Percentiles rank a stretch among this genome's conserved stretches.
These are phyloP conservation scores for Marasmius tenuissimus DNA, from an alignment of 1,284 basidiomycete species.

Conservation along the genomic window DNA sequence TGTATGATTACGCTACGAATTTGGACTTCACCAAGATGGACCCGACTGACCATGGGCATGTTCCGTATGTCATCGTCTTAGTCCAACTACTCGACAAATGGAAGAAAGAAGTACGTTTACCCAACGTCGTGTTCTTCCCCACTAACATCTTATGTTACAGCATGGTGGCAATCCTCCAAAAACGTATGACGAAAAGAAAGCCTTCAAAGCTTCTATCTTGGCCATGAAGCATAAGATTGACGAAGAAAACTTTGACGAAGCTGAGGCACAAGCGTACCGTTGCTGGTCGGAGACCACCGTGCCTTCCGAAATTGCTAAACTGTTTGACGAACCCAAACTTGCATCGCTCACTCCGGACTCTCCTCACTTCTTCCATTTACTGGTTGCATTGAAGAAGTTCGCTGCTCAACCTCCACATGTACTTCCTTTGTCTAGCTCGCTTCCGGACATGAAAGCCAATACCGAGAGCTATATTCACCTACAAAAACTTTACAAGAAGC, in stretches of 20 bases:
- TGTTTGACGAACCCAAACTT: slow-evolving; percentile 67
- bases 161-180: slow-evolving; percentile 67
- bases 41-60: slow-evolving; percentile 81
- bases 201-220: slow-evolving; percentile 70
- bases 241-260: slow-evolving; percentile 97
- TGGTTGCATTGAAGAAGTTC: slow-evolving; percentile 74
- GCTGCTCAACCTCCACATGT: slow-evolving; percentile 46
- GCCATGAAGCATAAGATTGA: slow-evolving; percentile 72
- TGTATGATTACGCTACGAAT: slow-evolving; percentile 70
- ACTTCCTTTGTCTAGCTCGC: slow-evolving; percentile 56
- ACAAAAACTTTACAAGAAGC: slow-evolving; percentile 74
- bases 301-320: slow-evolving; percentile 61
- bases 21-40: slow-evolving; percentile 80
- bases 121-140: neutral
- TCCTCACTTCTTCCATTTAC: slow-evolving; percentile 83
- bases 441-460: slow-evolving; percentile 97
- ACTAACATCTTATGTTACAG: slow-evolving; percentile 30
- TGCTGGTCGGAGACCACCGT: slow-evolving; percentile 70
- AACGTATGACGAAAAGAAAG: slow-evolving; percentile 69
- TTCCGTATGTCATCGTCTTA: slow-evolving; percentile 86
- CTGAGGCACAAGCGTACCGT: slow-evolving; percentile 78
- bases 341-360: slow-evolving; percentile 34
- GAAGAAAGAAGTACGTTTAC: slow-evolving; percentile 60
- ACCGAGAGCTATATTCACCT: slow-evolving; percentile 81
- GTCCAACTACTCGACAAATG: slow-evolving; percentile 82